These are phyloP conservation scores for Boletus tylopilopsis DNA, from an alignment of 768 basidiomycete species.

Conservation along the genomic window DNA sequence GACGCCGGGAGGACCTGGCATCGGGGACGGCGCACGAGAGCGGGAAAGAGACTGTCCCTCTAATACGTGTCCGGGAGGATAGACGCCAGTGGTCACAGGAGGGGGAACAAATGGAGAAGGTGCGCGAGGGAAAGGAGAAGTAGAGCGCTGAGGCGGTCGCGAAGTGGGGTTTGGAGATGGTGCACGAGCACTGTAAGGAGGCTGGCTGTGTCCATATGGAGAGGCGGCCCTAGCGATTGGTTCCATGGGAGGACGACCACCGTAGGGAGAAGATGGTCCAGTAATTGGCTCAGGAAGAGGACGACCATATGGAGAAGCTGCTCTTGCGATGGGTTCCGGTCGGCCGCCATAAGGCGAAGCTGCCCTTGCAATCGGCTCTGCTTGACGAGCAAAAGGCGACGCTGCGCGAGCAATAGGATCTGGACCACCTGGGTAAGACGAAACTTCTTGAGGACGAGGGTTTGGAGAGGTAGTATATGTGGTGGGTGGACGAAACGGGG, in stretches of 20 bases:
- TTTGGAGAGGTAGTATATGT: conserved; percentile 44
- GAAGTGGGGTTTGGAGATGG: conserved; percentile 29
- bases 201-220: conserved; percentile 25
- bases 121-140: conserved; percentile 30
- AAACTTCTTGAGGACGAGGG: conserved; percentile 44
- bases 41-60: conserved; percentile 49
- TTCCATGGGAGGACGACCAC: conserved; percentile 34
- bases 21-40: conserved; percentile 50
- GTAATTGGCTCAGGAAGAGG: conserved; percentile 39
- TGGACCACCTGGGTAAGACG: conserved; percentile 36
- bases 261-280: conserved; percentile 32
- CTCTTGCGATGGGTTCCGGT: conserved; percentile 24
- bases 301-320: conserved; percentile 31
- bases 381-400: conserved; percentile 35
- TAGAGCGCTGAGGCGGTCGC: conserved; percentile 22
- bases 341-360: conserved; percentile 34
- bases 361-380: conserved; percentile 28
- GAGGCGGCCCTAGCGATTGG: conserved; percentile 39
- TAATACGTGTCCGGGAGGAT: conserved; percentile 54
- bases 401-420: conserved; percentile 31
- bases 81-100: conserved; percentile 32
- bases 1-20: conserved; percentile 39
- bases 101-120: conserved; percentile 29
- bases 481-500: conserved; percentile 32
- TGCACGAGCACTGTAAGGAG: conserved; percentile 26